Base-by-base conservation (phyloP, 2,329 filamentous ascomycete species). In the Pseudogymnoascus sp. region DNA sequence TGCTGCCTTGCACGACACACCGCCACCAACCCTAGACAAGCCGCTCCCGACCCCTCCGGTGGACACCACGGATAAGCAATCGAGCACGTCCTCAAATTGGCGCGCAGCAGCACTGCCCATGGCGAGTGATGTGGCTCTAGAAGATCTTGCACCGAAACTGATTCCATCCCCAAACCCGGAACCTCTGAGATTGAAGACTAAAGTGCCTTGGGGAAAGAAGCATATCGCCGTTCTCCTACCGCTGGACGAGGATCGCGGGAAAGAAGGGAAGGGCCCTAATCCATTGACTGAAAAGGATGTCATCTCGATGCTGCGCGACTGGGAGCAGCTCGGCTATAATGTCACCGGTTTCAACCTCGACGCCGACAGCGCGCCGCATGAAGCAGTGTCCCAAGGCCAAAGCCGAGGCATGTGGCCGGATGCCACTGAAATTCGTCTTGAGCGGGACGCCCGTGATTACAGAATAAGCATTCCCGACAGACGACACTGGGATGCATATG, bases 151-250 rank as follows among this genome's bases (percentile, higher is more conserved):
- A 35, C 68, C 70, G 5, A 41, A 46, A 26, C 53, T 65, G 10
- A 40, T 64, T 2, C 41, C 63, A 7, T 67, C 68, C 4, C 70
- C 71, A 61, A 76, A 75, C 5, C 73, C 76, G 2, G 73, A 76
- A 56, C 83, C 83, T 5, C 84, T 84, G n/a, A 78, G 84, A 11
- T 66, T 84, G 6, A 90, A 83, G 76, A 92, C 89, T 73, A 90
- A 88, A 75, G 79, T 93, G 2, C 81, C 82, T 53, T 92, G 89
- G 88, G 88, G 83, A 70, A 88, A 87, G 63, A 92, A 91, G 76
- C 86, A 84, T 64, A 90, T 91, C 61, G 75, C 90, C 69, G 86
- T 93, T 46, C 78, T 87, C 26, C 76, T 93, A 19, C 90, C 89
- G 5, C 78, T 82, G 53, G 86, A 90, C 65, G 87, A 89, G 61